Evolutionary conservation across 176 grass and related monocot genomes (phyloP), one percentile per base, ranked within the genome.

Genomic region (Carex littledalei): DNA sequence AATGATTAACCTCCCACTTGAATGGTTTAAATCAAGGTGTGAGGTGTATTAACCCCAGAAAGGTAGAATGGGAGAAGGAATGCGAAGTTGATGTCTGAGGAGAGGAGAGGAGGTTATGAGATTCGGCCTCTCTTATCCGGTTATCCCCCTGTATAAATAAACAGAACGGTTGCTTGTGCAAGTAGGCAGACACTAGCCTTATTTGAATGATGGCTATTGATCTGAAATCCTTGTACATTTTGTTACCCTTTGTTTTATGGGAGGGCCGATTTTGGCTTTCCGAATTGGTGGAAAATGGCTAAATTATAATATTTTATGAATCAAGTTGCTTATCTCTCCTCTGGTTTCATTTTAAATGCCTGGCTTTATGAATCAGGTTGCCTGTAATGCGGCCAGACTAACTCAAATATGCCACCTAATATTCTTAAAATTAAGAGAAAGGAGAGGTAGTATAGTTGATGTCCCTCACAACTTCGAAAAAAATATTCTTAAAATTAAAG

Each of bases 221-320:
- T 85, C 60, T 86, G 73, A 86, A 79, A 79, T 80, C 55, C 73
- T 64, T 86, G 77, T 86, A 86, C 85, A 80, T 86, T 86, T 85
- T 75, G 47, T 85, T 86, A 43, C 67, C n/a, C 24, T 75, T 86
- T 60, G 78, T 79, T 81, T 81, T 61, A 60, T 81, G 78, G 14
- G 80, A 64, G 24, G 52, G 80, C 61, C 37, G 14, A 82, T 66
- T 77, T 82, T 34, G 80, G 80, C 80, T 82, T 82, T 81, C 63
- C 41, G 37, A 82, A 82, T 66, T 82, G 80, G 78, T 58, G 78
- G 58, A 18, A 81, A 82, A 82, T 82, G 80, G 35, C 45, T 82
- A 82, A 82, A 45, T 82, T 82, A 82, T 82, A 82, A 59, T 61
- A 80, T 80, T 82, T 82, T 67, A 64, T 82, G 60, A 64, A 82